Base-by-base conservation (phyloP, 495 filamentous ascomycete genomes). In the Penicillium coffeae region DNA sequence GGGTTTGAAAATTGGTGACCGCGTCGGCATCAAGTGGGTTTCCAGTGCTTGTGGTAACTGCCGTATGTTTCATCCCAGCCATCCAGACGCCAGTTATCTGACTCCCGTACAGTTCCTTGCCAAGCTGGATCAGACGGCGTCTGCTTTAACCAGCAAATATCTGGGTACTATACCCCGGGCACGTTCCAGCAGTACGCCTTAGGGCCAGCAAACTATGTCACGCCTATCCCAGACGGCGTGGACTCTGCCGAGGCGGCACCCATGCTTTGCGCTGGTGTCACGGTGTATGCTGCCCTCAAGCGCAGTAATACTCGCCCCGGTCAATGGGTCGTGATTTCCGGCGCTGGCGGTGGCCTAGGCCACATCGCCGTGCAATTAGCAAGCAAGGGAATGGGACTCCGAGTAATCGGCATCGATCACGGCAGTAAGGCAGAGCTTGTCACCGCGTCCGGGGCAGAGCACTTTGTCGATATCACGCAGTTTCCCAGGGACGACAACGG, bases 161-260 rank as follows among this genome's bases (percentile, higher is more conserved):
- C 69, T n/a, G 71, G 75, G 18, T 79, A 76, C 62, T 76, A 77
- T 51, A 69, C 71, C 21, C 83, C 83, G 0, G 84, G 85, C 25
- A 89, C 84, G 19, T 88, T 89, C 64, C 84, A 86, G 61, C 81
- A 87, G 62, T 89, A 87, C 56, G 76, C 77, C n/a, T 48, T 85
- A 1, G 77, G 75, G 0, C 79, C 82, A 5, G 82, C 82, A 3
- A 77, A 76, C 60, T 83, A 87, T 54, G 83, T 87, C 16, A 87
- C 84, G 1, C 82, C 81, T 1, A 85, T 88, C 60, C 85, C 85
- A 5, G 83, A 85, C 3, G 66, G 58, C 4, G 65, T 87, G 4
- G 60, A 63, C 10, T 80, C 77, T 2, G 81, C 74, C 30, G 64
- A 74, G 13, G 85, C 84, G 8, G 84, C 85, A 0, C 85, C 85